Evolutionary conservation across 345 rosid species (phyloP), one percentile per base, ranked within the genome.

Genomic region (Hibiscus syriacus): DNA sequence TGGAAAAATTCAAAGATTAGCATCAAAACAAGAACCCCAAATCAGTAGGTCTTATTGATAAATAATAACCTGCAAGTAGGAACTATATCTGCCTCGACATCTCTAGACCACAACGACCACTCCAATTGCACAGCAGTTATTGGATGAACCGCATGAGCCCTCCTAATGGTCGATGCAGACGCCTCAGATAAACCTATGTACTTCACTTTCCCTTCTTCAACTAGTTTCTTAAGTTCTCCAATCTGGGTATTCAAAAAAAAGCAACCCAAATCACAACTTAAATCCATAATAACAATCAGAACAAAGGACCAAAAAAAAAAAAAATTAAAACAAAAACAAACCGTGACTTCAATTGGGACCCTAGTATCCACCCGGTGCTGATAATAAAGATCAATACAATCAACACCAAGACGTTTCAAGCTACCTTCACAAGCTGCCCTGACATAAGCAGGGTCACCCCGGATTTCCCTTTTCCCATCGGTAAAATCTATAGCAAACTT

Each of bases 71-170:
- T 68, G 63, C 71, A 55, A 25, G 53, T 55, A 23, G 71, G 64
- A 55, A 25, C 25, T 2, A 71, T 68, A 3, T 26, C 90, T 69
- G 13, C 83, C 78, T 92, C 93, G 16, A 84, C 93, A 70, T 89
- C 98, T 74, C 96, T 82, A 0, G 90, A 57, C 93, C 92, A 89
- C 53, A 92, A 75, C 0, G 93, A 89, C 97, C 92, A 87, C 69
- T 89, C 97, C 19, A 89, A 63, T 48, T 89, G 92, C 16, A 89
- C 78, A 1, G 86, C 92, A 8, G 90, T 86, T 41, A 89, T 73
- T 0, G 96, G 93, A 58, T 89, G 97, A 79, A 89, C 84, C 25
- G 85, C 88, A 69, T 89, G 93, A 14, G 93, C 97, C 64, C 97
- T 70, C 74, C 89, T 85, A 48, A 91, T 89, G 38, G 91, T 85